Base-by-base conservation (phyloP, 345 rosid species). In the Aquilaria yunnanensis region DNA sequence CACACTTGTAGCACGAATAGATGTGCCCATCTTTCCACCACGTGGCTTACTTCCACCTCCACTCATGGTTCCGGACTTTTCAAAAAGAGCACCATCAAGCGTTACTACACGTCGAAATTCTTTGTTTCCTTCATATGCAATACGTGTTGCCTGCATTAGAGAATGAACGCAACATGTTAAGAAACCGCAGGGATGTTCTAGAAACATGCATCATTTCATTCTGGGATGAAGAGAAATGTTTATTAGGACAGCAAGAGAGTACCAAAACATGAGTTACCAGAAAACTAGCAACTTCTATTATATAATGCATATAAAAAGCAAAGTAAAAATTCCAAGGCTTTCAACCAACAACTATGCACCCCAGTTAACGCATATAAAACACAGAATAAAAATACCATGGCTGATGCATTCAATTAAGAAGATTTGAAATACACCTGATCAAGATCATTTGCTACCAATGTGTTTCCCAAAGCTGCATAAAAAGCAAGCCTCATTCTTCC, bases 21-120 rank as follows among this genome's bases (percentile, higher is more conserved):
- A 86, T 59, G 99, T 86, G 16, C 99, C 99, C 89, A 93, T 93
- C 83, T 83, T 93, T 54, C 99, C 97, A 56, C 97, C 97, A 41
- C 91, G 89, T 57, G 97, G 97, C 81, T 83, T 90, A 70, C 82
- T 71, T 80, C 99, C 99, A 29, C 98, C 98, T 53, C 99, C 99
- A 70, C 90, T 94, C 97, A 94, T 90, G 10, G 99, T 94, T 64
- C 99, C 99, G 72, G 96, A 88, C 75, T 83, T 86, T 81, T 90
- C 97, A 66, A 94, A 88, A 65, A 94, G 95, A 56, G 95, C 88
- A 55, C 99, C 99, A 57, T 94, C 96, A 58, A 94, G 88, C 45
- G 99, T 90, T 63, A 88, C 99, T 14, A 93, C 97, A 47, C 96
- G 88, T 41, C 89, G 85, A 62, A 90, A 93, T 53, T 93, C 98